Percentiles rank a stretch among this genome's conserved stretches.
Evolutionary conservation across 176 grass and related monocot species (phyloP).

Genomic region (Eleusine indica): DNA sequence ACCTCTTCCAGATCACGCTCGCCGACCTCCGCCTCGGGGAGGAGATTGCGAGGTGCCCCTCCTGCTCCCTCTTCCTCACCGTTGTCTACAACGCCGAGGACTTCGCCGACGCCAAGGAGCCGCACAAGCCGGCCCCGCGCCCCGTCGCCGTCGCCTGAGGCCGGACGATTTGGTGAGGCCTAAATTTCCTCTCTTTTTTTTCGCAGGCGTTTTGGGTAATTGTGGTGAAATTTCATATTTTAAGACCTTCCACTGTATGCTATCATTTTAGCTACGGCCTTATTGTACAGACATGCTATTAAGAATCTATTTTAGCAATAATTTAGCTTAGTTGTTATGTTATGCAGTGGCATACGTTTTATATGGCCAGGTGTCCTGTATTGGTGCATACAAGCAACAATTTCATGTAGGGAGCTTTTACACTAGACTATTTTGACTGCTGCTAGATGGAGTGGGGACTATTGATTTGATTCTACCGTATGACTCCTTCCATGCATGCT

Average conservation of each 20-base stretch:
- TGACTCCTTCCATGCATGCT: not conserved
- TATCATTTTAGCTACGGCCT: not conserved
- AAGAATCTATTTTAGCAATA: not conserved
- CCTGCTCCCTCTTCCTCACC: conserved; percentile 94
- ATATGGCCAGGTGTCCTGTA: not conserved
- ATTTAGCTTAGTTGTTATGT: not conserved
- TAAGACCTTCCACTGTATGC: not conserved
- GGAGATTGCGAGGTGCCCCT: conserved; percentile 93
- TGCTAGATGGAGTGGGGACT: not conserved
- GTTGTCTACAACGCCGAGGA: conserved; percentile 96
- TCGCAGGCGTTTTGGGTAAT: not conserved
- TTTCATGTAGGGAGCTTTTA: not conserved
- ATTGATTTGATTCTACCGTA: not conserved
- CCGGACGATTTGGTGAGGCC: conserved; percentile 11
- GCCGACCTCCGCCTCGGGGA: conserved; percentile 89
- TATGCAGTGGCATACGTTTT: not conserved
- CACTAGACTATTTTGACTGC: not conserved
- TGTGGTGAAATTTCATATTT: conserved; percentile 5
- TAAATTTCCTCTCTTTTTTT: not conserved
- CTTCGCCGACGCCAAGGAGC: conserved; percentile 64
- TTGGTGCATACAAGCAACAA: not conserved
- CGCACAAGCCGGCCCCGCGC: conserved; percentile 50
- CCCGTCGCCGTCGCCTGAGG: conserved; percentile 73
- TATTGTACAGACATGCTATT: not conserved
- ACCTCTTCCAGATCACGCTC: conserved; percentile 91